Evolutionary conservation across 1,139 yeast genomes (phyloP).

Genomic region (Pneumocystis canis): DNA sequence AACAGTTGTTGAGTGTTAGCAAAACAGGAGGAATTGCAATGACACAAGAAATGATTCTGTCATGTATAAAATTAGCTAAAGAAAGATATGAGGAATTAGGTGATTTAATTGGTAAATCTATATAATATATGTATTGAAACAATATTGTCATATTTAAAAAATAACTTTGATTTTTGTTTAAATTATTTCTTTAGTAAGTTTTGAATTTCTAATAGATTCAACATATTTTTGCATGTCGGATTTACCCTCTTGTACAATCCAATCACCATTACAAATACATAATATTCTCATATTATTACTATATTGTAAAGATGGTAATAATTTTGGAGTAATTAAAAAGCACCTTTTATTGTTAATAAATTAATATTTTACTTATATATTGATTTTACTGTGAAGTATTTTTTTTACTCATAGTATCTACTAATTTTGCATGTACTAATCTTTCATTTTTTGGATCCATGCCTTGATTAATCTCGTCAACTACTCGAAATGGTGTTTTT

Average conservation of each 20-base stretch:
- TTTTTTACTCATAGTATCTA: slow-evolving; percentile 61
- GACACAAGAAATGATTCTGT: background rate
- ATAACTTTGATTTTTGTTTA: background rate
- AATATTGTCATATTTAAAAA: background rate
- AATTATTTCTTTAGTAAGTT: background rate
- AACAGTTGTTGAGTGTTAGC: background rate
- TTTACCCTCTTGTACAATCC: slow-evolving; percentile 19
- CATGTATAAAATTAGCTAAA: background rate
- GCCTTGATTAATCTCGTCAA: slow-evolving; percentile 97
- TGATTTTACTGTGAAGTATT: slow-evolving; percentile 30
- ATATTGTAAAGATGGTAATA: slow-evolving; percentile 63
- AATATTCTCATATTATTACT: slow-evolving; percentile 74
- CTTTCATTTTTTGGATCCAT: slow-evolving; percentile 93
- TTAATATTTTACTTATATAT: background rate
- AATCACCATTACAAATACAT: slow-evolving; percentile 62
- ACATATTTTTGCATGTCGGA: slow-evolving; percentile 10
- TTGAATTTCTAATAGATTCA: background rate
- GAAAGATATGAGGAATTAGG: slow-evolving; percentile 1
- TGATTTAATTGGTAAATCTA: background rate
- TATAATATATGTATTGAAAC: background rate
- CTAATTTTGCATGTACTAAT: slow-evolving; percentile 73
- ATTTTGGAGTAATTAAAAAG: slow-evolving; percentile 83
- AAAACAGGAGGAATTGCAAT: background rate
- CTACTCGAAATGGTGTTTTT: slow-evolving; percentile 82
- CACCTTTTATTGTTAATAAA: slow-evolving; percentile 35